Conservation (phyloP, 129 eudicot genomes). For the Arctium lappa region DNA sequence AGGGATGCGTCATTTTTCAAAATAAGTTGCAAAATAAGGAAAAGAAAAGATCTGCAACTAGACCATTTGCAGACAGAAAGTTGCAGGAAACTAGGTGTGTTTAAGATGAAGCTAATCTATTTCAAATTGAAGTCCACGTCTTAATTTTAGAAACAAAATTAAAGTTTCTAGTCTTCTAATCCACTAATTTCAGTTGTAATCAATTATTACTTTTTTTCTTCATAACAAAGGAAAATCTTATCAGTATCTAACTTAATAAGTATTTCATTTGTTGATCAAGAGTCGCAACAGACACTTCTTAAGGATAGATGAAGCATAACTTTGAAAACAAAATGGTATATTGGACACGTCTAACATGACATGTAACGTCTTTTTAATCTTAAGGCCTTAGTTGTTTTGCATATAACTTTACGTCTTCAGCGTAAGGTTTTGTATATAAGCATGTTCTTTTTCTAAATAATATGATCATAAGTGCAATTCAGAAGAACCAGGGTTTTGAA, state of each 20-base stretch:
- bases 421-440: neutral
- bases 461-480: neutral
- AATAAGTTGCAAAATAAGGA: neutral
- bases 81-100: neutral
- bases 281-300: neutral
- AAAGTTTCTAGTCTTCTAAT: neutral
- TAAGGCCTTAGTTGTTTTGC: neutral
- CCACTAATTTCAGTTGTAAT: neutral
- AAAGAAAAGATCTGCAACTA: neutral
- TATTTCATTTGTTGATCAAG: neutral
- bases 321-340: neutral
- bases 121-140: neutral
- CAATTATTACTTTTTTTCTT: neutral
- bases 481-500: neutral
- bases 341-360: neutral
- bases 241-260: neutral
- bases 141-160: neutral
- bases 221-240: neutral
- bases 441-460: neutral
- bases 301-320: neutral
- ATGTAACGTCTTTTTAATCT: neutral
- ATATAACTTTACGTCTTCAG: neutral
- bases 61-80: neutral
- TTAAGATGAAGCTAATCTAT: neutral
- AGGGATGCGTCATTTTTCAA: neutral